These are phyloP conservation scores for Persicaria maculosa DNA, from an alignment of 148 eudicot species.

Conservation along the genomic window DNA sequence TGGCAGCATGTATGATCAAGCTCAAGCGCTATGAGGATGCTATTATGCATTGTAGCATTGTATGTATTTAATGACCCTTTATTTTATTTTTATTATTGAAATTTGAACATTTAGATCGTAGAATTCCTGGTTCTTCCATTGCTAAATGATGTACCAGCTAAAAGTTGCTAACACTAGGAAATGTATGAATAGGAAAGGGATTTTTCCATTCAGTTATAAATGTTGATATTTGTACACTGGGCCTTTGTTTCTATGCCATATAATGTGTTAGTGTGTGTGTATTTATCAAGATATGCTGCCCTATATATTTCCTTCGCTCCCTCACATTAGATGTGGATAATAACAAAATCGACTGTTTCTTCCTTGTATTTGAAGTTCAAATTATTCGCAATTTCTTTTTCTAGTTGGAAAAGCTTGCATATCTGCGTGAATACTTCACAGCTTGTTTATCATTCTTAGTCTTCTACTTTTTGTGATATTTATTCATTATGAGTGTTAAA, in stretches of 20 bases:
- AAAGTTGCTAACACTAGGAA: not conserved
- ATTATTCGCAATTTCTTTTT: not conserved
- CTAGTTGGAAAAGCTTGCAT: not conserved
- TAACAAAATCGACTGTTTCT: not conserved
- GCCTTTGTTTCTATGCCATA: not conserved
- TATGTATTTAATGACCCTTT: slow-evolving; percentile 29
- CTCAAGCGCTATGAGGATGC: slow-evolving; percentile 86
- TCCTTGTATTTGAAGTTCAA: not conserved
- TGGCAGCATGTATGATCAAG: slow-evolving; percentile 88
- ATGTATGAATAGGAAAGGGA: not conserved
- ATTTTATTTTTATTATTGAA: not conserved
- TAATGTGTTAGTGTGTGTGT: not conserved
- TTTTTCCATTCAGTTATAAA: not conserved
- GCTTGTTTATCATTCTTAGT: not conserved
- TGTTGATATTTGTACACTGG: not conserved
- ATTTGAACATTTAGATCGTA: not conserved
- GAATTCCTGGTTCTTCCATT: not conserved
- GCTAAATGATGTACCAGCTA: not conserved
- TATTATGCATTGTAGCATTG: slow-evolving; percentile 78
- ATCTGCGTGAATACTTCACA: not conserved
- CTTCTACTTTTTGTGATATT: not conserved
- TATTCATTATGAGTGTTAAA: not conserved
- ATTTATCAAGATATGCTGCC: not conserved
- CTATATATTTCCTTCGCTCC: not conserved
- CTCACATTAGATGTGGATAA: not conserved